phyloP scores from a whole-genome alignment of 768 basidiomycete species.

The Tylopilus subfusipes region DNA sequence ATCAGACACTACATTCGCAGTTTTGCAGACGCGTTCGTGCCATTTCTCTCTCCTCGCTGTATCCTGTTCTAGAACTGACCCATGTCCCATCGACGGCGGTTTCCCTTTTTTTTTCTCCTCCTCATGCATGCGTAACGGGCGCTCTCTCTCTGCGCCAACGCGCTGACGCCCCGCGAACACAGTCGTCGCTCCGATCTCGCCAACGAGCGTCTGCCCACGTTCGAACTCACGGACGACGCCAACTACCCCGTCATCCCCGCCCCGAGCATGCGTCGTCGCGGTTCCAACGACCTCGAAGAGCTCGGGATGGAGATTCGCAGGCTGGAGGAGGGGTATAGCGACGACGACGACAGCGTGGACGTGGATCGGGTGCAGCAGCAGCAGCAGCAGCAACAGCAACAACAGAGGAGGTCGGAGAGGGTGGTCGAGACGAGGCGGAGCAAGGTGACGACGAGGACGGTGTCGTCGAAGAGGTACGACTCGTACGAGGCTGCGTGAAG shows the following conservation, averaged over 20 bases:
- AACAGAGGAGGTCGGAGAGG: slow-evolving; percentile 41
- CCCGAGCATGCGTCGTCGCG: slow-evolving; percentile 56
- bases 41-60: slow-evolving; percentile 1
- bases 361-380: not conserved
- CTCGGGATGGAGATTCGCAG: slow-evolving; percentile 65
- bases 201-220: slow-evolving; percentile 72
- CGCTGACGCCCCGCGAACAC: not conserved
- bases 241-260: slow-evolving; percentile 50
- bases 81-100: too few relatives aligned
- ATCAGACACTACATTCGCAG: slow-evolving; percentile 60
- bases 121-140: too few relatives aligned
- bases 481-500: slow-evolving; percentile 24
- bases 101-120: too few relatives aligned
- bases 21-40: slow-evolving; percentile 73
- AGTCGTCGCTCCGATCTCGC: slow-evolving; percentile 69
- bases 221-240: slow-evolving; percentile 34
- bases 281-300: slow-evolving; percentile 39
- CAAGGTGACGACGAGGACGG: slow-evolving; percentile 42
- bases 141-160: too few relatives aligned
- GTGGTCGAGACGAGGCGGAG: slow-evolving; percentile 60
- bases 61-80: not conserved
- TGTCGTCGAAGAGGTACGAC: slow-evolving; percentile 54
- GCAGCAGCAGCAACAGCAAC: not conserved
- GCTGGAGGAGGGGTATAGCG: slow-evolving; percentile 50
- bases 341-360: not conserved